Evolutionary conservation across 2,329 filamentous ascomycete species (phyloP).

Genomic region (Diaporthe sp.): DNA sequence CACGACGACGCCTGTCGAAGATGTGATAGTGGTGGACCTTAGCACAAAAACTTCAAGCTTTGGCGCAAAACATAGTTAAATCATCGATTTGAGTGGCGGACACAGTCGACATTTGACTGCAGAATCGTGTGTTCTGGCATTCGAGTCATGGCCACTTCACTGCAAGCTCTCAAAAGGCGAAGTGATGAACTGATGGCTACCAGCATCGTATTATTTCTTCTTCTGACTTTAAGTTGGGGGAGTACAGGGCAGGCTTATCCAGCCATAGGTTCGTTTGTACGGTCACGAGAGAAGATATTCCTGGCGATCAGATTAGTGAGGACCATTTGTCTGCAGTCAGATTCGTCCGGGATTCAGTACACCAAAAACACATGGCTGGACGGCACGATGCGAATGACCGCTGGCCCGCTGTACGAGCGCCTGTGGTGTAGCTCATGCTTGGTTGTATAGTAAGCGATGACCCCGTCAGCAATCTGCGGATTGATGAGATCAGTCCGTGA

Average conservation of each 20-base stretch:
- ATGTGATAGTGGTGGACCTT: neutral
- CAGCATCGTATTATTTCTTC: neutral
- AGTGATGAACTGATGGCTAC: too few relatives aligned
- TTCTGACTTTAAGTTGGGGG: neutral
- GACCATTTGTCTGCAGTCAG: neutral
- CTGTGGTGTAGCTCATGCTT: neutral
- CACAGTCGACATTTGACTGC: neutral
- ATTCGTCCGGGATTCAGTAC: neutral
- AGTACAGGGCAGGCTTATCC: neutral
- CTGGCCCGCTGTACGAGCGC: neutral
- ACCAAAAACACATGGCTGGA: neutral
- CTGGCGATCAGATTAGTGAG: neutral
- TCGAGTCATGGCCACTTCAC: neutral
- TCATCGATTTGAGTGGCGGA: neutral
- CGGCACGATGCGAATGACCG: neutral
- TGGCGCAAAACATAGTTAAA: neutral
- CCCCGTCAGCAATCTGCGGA: neutral
- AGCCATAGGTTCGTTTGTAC: neutral
- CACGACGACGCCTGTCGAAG: neutral
- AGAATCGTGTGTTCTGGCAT: neutral
- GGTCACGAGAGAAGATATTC: neutral
- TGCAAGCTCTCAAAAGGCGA: neutral
- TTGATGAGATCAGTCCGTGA: neutral
- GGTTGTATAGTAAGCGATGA: neutral
- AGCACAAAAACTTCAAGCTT: too few relatives aligned